Conservation (phyloP, 306 rosid species). For the Lagenaria siceraria region DNA sequence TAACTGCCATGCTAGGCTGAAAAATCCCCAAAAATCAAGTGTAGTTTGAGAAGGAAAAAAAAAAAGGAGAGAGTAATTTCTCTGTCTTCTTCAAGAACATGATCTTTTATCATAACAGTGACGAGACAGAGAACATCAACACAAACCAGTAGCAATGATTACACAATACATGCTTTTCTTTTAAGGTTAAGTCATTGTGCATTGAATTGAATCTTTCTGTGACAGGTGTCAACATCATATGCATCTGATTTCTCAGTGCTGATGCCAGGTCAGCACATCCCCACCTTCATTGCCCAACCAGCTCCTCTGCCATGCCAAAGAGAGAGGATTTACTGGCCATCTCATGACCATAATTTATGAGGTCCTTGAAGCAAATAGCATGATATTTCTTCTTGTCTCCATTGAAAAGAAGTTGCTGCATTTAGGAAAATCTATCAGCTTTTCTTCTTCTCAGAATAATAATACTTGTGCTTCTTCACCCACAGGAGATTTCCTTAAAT, state of each 20-base stretch:
- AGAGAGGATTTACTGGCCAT: conserved; percentile 64
- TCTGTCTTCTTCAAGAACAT: background rate
- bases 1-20: background rate
- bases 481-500: background rate
- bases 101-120: background rate
- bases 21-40: background rate
- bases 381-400: background rate
- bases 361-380: conserved; percentile 13
- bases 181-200: background rate
- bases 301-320: conserved; percentile 78
- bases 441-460: background rate
- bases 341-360: conserved; percentile 48
- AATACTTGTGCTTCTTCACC: background rate
- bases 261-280: conserved; percentile 90
- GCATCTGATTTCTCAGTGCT: conserved; percentile 60
- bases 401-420: background rate
- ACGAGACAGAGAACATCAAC: background rate
- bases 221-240: conserved; percentile 40
- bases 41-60: background rate
- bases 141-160: background rate
- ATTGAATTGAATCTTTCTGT: background rate
- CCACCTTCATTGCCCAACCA: conserved; percentile 74
- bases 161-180: background rate
- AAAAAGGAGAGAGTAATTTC: background rate
- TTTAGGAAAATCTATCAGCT: background rate